phyloP scores from a whole-genome alignment of 495 filamentous ascomycete species.

The Penicillium antarcticum region DNA sequence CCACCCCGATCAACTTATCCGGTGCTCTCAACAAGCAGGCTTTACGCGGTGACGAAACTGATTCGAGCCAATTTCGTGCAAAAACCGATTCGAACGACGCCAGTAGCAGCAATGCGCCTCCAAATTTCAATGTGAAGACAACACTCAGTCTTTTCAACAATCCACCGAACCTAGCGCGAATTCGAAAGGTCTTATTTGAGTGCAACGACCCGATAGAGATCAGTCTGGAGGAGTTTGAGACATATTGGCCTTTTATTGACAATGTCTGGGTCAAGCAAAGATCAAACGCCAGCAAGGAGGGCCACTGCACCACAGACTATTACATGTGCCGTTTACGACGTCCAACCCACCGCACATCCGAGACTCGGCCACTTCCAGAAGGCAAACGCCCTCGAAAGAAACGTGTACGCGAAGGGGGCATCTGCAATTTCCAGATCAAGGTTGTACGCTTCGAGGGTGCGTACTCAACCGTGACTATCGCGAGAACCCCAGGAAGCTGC shows the following conservation, averaged over 20 bases:
- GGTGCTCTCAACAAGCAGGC: constrained; percentile 25
- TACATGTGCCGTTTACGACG: constrained; percentile 51
- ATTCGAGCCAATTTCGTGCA: not conserved
- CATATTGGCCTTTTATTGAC: constrained; percentile 54
- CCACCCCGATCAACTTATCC: constrained; percentile 20
- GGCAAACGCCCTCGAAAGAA: constrained; percentile 51
- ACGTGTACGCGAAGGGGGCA: constrained; percentile 46
- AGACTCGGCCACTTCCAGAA: constrained; percentile 45
- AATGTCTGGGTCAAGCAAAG: constrained; percentile 55
- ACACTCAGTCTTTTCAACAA: constrained; percentile 33
- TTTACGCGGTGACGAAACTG: constrained; percentile 7
- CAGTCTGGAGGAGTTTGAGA: constrained; percentile 47
- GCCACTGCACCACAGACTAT: constrained; percentile 49
- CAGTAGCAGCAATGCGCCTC: not conserved
- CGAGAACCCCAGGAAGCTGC: constrained; percentile 40
- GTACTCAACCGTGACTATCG: constrained; percentile 42
- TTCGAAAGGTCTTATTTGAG: constrained; percentile 48
- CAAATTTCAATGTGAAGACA: constrained; percentile 1
- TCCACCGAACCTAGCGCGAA: constrained; percentile 44
- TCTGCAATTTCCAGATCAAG: constrained; percentile 52
- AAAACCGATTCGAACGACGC: not conserved
- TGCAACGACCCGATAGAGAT: constrained; percentile 52
- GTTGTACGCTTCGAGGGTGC: constrained; percentile 48
- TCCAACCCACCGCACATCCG: constrained; percentile 39
- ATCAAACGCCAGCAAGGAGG: constrained; percentile 48